Base-by-base conservation (phyloP, 78 protist species). In the Emiliania huxleyi region DNA sequence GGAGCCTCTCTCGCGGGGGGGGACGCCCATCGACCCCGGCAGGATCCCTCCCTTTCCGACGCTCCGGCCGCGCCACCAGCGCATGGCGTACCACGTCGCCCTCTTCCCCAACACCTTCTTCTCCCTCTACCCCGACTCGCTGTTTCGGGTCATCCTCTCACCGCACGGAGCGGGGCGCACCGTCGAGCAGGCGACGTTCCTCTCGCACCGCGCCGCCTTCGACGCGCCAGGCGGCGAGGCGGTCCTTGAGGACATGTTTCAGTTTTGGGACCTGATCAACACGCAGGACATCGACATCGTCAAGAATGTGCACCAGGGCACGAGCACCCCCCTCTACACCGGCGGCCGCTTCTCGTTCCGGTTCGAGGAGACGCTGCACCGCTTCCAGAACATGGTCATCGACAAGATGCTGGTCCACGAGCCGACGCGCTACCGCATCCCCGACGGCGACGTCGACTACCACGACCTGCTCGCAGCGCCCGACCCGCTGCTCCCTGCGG, bases 281-380 rank as follows among this genome's bases (percentile, higher is more conserved):
- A 40, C 12, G 15, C 40, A 79, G 49, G 87, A 79, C 49, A 43
- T 79, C 18, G 52, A 4, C 40, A 79, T 79, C 52, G 1, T 1
- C 35, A 52, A 79, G 87, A 43, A 11, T 21, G 52, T 79, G 87
- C 52, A 40, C 40, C 19, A 25, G 8, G 87, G 87, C 33, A 40
- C 35, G 22, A 2, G 2, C 33, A 0, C 87, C 21, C 48, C 52
- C 15, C 15, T 43, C 3, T 79, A 79, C 52, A 4, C 8, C 12
- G 87, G 87, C 21, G 87, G 87, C 38, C 48, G 52, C 52, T 79
- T 43, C 52, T 79, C 87, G 26, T 79, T 79, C 52, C 48, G 52
- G 15, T 79, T 79, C 49, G 87, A 79, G 49, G 87, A 79, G 87
- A 11, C 87, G 22, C 35, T 79, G 33, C 87, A 79, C 35, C 87